These are phyloP conservation scores for Mortierella sp. DNA, from an alignment of 371 early-diverging fungal genomes.

Conservation along the genomic window DNA sequence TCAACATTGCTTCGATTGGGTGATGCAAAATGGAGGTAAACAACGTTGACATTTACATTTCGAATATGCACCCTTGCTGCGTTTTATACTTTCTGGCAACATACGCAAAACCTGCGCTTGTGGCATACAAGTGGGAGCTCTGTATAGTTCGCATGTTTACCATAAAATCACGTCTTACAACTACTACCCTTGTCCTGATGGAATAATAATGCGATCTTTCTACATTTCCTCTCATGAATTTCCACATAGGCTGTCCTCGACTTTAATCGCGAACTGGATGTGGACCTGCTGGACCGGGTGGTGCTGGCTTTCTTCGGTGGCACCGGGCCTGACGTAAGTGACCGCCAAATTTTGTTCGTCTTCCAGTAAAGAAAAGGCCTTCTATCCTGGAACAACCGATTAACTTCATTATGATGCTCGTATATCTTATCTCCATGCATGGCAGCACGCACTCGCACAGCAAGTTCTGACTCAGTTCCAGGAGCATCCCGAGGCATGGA, in stretches of 20 bases:
- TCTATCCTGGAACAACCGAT: not conserved
- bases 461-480: constrained; percentile 93
- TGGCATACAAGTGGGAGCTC: no score
- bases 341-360: constrained; percentile 10
- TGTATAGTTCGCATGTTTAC: no score
- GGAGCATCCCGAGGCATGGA: constrained; percentile 98
- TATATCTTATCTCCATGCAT: constrained; percentile 10
- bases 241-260: constrained; percentile 81
- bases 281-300: constrained; percentile 87
- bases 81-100: no score
- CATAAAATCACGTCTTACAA: not conserved
- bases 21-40: no score
- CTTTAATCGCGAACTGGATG: constrained; percentile 88
- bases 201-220: not conserved
- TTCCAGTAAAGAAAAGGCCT: not conserved
- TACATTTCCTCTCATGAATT: not conserved
- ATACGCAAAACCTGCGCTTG: no score
- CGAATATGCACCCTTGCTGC: constrained; percentile 84
- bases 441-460: constrained; percentile 88
- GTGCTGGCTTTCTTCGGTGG: constrained; percentile 82
- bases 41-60: no score
- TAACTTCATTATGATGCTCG: no score
- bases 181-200: not conserved
- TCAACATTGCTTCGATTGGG: no score
- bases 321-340: constrained; percentile 76